Evolutionary conservation across 148 eudicot genomes (phyloP), one percentile per base, ranked within the genome.

Genomic region (Heliosperma pusillum): DNA sequence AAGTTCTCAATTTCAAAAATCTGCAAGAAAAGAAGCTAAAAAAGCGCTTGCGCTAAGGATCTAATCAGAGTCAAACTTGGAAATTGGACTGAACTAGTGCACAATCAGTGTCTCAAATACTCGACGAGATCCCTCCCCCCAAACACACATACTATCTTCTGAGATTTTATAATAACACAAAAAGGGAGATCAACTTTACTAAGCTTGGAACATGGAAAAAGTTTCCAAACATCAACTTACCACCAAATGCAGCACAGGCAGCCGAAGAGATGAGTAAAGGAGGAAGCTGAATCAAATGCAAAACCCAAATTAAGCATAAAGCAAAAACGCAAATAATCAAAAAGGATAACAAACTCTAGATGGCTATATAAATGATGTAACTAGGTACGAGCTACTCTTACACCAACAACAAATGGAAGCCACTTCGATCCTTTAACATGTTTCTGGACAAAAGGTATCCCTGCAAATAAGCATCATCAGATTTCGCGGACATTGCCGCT

Each of bases 331-430:
- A 68, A 56, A 65, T 0, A 27, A 70, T 3, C 50, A 10, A 36
- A 10, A 13, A 29, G 16, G n/a, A 40, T 2, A 69, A 52, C 22
- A 71, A 62, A 11, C 20, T 50, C 70, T n/a, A 29, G 16, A 30
- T 20, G 45, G 33, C 52, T 9, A 57, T 59, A 20, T 58, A 42
- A 16, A 67, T 15, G 27, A 66, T 63, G 47, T 19, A 11, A 59
- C 36, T 16, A n/a, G 19, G 26, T 3, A 25, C 25, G 71, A 40
- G 70, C 22, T 2, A 24, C 6, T 65, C 85, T 70, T 89, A 92
- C 97, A 86, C 97, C 96, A 81, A 92, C 79, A 69, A 89, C 81
- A 80, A 88, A 82, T 29, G 86, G 96, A 84, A 89, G 90, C 97
- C 96, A 90, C 84, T 87, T 90, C 33, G 91, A 90, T 78, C 93